Conservation (phyloP, 2,329 filamentous ascomycete species). For the Fusarium duplospermum region DNA sequence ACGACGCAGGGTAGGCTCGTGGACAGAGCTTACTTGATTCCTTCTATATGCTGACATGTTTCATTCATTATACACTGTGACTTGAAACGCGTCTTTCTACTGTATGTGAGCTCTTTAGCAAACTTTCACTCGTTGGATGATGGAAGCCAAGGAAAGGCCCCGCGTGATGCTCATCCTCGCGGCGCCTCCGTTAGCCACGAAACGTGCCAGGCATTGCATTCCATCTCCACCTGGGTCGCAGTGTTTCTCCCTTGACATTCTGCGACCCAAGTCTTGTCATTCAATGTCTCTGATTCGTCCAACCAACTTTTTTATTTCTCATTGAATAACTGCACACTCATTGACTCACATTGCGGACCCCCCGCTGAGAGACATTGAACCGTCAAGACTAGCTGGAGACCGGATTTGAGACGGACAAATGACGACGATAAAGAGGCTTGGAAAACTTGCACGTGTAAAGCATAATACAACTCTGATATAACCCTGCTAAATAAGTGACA, state of each 20-base stretch:
- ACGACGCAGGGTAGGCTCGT: slow-evolving; percentile 13
- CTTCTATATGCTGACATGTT: not conserved
- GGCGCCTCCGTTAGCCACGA: slow-evolving; percentile 1
- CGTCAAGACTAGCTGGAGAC: not conserved
- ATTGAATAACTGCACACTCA: not conserved
- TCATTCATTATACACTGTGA: not conserved
- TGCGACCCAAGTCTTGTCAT: not conserved
- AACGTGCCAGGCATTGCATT: not conserved
- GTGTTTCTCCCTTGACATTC: not conserved
- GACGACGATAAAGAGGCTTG: not conserved
- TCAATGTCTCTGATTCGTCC: not conserved
- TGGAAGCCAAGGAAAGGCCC: not conserved
- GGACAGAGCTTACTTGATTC: not conserved
- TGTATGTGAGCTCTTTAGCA: not conserved
- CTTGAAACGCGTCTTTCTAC: not conserved
- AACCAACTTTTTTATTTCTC: not conserved
- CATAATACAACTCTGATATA: not conserved
- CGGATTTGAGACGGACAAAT: slow-evolving; percentile 1
- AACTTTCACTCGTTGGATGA: not conserved
- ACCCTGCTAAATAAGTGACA: slow-evolving; percentile 11
- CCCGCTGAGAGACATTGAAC: not conserved
- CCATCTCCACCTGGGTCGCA: not conserved
- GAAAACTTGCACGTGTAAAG: slow-evolving; percentile 8
- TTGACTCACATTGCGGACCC: slow-evolving; percentile 8
- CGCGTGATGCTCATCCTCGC: not conserved